Percentiles rank a stretch among this genome's conserved stretches.
These are phyloP conservation scores for Eucalyptus pauciflora DNA, from an alignment of 345 rosid species.

Conservation along the genomic window DNA sequence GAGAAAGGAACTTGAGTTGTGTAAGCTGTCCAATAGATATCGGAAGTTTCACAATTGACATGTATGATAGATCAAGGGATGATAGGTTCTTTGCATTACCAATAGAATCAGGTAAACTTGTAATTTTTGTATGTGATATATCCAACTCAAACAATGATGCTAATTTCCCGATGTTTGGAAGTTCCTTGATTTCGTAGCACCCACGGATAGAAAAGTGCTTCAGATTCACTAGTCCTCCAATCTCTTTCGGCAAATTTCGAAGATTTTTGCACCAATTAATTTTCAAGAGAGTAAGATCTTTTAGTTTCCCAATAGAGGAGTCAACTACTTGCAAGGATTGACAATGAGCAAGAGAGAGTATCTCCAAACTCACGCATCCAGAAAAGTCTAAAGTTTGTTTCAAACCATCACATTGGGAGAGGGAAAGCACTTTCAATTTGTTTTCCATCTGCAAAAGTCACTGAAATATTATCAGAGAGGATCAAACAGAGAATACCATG, in stretches of 20 bases:
- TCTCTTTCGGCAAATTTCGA: background rate
- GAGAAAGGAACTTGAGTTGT: accelerated
- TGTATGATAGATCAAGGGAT: accelerated
- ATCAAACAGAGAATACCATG: background rate
- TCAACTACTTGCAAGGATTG: accelerated
- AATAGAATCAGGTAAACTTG: background rate
- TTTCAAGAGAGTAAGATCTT: background rate
- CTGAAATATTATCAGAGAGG: accelerated
- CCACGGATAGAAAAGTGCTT: accelerated
- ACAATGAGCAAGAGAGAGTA: accelerated
- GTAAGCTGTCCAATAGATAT: background rate
- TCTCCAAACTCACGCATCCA: background rate
- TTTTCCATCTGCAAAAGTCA: background rate
- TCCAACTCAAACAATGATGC: background rate
- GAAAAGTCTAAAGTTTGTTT: background rate
- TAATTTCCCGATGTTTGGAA: background rate
- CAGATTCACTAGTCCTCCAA: background rate
- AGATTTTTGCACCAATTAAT: accelerated
- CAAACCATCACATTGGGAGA: accelerated
- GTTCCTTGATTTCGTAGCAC: accelerated
- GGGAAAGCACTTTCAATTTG: background rate
- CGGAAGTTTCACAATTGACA: accelerated
- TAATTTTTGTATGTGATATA: accelerated
- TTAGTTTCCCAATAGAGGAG: background rate
- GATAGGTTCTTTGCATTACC: background rate